A percentile compares a stretch with the other conserved stretches of the same genome.
phyloP scores from a whole-genome alignment of 768 basidiomycete genomes.

The Macrolepiota fuliginosa region DNA sequence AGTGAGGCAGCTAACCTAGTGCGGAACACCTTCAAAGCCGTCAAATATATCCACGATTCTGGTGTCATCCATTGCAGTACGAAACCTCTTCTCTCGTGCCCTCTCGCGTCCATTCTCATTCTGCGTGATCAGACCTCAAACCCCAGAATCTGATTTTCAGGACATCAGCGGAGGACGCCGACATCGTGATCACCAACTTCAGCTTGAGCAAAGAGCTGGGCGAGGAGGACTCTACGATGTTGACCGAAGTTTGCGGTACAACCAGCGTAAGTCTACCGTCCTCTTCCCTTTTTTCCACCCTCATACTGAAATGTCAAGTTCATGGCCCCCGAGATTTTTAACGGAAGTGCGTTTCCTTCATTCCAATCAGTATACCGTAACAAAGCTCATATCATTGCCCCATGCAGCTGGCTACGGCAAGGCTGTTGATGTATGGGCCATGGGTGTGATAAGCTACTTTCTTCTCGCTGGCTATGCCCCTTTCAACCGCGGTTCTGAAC shows the following conservation, averaged over 20 bases:
- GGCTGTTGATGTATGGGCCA: slow-evolving; percentile 97
- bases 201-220: slow-evolving; percentile 90
- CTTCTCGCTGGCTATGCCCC: slow-evolving; percentile 91
- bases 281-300: slow-evolving; percentile 9
- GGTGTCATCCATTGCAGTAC: slow-evolving; percentile 91
- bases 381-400: not conserved
- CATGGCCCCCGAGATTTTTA: slow-evolving; percentile 97
- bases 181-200: slow-evolving; percentile 97
- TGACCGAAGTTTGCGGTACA: slow-evolving; percentile 96
- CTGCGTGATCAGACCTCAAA: slow-evolving; percentile 68
- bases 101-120: not conserved
- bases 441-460: slow-evolving; percentile 99
- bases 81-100: slow-evolving; percentile 13
- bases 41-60: slow-evolving; percentile 86
- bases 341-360: slow-evolving; percentile 58
- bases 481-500: slow-evolving; percentile 88
- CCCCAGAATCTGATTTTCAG: slow-evolving; percentile 98
- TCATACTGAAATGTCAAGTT: slow-evolving; percentile 43
- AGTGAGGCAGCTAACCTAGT: slow-evolving; percentile 91
- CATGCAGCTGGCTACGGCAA: slow-evolving; percentile 81
- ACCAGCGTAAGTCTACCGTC: slow-evolving; percentile 58
- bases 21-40: slow-evolving; percentile 81
- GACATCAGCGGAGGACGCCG: slow-evolving; percentile 82
- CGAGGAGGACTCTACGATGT: slow-evolving; percentile 78
- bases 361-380: too few species aligned